phyloP scores from a whole-genome alignment of 1,284 basidiomycete species.

The Cryptococcus jaspeensis region DNA sequence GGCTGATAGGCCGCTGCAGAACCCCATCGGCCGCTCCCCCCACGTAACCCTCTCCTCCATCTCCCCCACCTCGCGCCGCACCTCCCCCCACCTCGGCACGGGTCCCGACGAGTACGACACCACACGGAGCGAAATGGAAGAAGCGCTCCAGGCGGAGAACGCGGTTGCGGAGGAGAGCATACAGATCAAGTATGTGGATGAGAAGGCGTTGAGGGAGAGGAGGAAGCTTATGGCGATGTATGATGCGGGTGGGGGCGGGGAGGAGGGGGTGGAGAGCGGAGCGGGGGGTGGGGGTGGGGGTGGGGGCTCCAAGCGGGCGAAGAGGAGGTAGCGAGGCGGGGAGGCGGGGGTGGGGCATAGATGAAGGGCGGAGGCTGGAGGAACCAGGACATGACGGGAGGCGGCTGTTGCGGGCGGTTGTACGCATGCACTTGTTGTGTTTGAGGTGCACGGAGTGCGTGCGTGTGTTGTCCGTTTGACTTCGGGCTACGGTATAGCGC shows the following conservation, averaged over 20 bases:
- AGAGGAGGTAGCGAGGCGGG: constrained; percentile 2
- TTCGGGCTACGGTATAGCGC: no score
- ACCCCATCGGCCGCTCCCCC: background rate
- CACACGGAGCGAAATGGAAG: background rate
- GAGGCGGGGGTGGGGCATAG: no score
- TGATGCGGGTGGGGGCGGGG: background rate
- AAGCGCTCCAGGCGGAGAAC: background rate
- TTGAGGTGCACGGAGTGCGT: no score
- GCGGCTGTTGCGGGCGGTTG: no score
- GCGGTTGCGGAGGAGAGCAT: constrained; percentile 4
- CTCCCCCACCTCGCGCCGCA: background rate
- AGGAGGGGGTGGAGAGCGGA: no score
- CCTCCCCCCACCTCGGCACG: no score
- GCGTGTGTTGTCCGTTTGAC: no score
- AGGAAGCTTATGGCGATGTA: constrained; percentile 18
- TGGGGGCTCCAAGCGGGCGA: background rate
- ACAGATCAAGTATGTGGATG: constrained; percentile 16
- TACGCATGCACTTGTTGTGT: no score
- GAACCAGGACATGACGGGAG: no score
- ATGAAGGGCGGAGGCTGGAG: no score
- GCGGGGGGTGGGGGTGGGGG: no score
- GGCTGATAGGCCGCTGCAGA: background rate
- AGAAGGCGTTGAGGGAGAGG: constrained; percentile 9
- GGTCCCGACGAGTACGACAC: no score
- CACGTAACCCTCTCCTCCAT: background rate